A percentile compares a stretch with the other conserved stretches of the same genome.
These are phyloP conservation scores for Clonostachys rosea DNA, from an alignment of 2,329 filamentous ascomycete genomes.

Conservation along the genomic window DNA sequence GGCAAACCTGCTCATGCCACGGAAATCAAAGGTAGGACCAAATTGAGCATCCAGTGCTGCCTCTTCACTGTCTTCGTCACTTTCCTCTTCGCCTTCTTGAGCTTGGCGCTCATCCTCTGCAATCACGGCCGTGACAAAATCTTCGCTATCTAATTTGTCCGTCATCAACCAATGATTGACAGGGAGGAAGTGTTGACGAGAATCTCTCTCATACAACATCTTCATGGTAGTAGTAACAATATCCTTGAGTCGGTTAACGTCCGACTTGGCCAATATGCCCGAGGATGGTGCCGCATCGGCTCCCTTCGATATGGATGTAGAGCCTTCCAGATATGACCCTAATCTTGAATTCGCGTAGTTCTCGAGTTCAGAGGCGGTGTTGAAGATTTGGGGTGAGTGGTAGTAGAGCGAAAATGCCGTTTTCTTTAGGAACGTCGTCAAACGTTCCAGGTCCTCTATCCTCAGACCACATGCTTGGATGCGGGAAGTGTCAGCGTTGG, in stretches of 20 bases:
- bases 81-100: constrained; percentile 32
- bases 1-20: background rate
- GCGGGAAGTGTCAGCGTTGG: constrained; percentile 36
- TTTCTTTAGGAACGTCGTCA: constrained; percentile 86
- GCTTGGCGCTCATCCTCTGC: constrained; percentile 79
- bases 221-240: constrained; percentile 75
- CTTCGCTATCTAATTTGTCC: constrained; percentile 77
- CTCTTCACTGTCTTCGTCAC: constrained; percentile 26
- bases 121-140: constrained; percentile 82
- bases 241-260: constrained; percentile 73
- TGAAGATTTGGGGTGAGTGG: constrained; percentile 61
- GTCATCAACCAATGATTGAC: constrained; percentile 94
- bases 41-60: constrained; percentile 19
- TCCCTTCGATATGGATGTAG: background rate
- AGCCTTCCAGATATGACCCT: constrained; percentile 17
- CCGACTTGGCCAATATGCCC: constrained; percentile 18
- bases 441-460: constrained; percentile 63
- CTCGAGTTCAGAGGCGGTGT: constrained; percentile 12
- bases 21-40: constrained; percentile 16
- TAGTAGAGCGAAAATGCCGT: constrained; percentile 87
- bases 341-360: constrained; percentile 14
- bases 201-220: constrained; percentile 92
- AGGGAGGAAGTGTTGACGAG: constrained; percentile 77
- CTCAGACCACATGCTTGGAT: constrained; percentile 64
- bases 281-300: no score